A percentile compares a stretch with the other conserved stretches of the same genome.
Conservation (phyloP, 306 rosid species). For the Quercus suber region DNA sequence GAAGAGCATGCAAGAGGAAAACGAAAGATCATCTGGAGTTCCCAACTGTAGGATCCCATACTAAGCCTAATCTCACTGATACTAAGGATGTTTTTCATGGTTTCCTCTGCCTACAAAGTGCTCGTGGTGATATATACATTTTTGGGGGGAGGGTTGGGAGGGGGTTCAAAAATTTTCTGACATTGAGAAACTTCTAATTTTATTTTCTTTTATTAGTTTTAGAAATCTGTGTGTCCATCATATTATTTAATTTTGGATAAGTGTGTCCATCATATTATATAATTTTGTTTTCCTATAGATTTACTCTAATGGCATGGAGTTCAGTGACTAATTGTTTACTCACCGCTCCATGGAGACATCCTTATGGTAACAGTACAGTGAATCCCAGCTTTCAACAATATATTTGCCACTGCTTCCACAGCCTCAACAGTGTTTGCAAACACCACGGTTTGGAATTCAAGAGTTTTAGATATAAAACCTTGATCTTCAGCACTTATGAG, state of each 20-base stretch:
- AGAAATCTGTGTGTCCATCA: background rate
- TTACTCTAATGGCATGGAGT: background rate
- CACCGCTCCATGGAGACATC: slow-evolving; percentile 59
- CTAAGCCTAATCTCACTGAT: background rate
- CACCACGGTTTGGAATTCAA: slow-evolving; percentile 73
- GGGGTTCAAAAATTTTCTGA: background rate
- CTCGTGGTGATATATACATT: no score
- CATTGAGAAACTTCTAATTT: background rate
- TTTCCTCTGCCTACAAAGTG: background rate
- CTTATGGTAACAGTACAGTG: slow-evolving; percentile 79
- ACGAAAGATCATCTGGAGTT: background rate
- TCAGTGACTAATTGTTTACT: background rate
- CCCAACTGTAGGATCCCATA: background rate
- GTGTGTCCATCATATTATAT: background rate
- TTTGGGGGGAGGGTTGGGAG: no score
- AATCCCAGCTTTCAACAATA: slow-evolving; percentile 55
- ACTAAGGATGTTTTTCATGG: background rate
- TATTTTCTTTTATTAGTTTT: background rate
- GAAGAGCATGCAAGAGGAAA: background rate
- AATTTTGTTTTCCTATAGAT: background rate
- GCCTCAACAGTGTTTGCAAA: slow-evolving; percentile 28
- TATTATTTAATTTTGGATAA: no score
- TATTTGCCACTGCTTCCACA: slow-evolving; percentile 78
- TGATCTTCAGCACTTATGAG: slow-evolving; percentile 71
- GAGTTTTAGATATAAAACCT: slow-evolving; percentile 40